phyloP scores from a whole-genome alignment of 2,329 filamentous ascomycete species.

The Cryphonectria japonica region DNA sequence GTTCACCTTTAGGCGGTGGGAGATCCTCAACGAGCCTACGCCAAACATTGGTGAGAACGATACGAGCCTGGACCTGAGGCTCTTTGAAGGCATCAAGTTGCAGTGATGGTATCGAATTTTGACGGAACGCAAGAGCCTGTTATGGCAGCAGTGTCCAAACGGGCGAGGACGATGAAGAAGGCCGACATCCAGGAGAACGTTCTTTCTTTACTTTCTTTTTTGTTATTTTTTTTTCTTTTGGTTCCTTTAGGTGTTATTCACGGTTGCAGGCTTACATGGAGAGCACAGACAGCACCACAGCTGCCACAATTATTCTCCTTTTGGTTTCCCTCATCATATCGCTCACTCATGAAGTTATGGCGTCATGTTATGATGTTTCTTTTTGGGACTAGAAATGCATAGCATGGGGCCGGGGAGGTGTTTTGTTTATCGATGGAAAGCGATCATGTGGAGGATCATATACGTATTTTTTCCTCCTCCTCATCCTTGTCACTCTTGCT shows the following conservation, averaged over 20 bases:
- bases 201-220: neutral
- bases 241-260: neutral
- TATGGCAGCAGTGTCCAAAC: neutral
- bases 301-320: neutral
- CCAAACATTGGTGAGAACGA: constrained; percentile 61
- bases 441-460: neutral
- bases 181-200: neutral
- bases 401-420: neutral
- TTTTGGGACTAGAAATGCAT: constrained; percentile 5
- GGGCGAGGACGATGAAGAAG: neutral
- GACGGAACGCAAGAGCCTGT: neutral
- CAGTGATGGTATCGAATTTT: constrained; percentile 5
- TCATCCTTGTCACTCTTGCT: neutral
- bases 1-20: constrained; percentile 56
- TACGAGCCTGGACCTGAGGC: constrained; percentile 58
- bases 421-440: neutral
- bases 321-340: neutral
- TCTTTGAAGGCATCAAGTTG: constrained; percentile 58
- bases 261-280: neutral
- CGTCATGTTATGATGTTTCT: constrained; percentile 12
- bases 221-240: too few species aligned
- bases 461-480: neutral
- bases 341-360: constrained; percentile 16
- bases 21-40: constrained; percentile 59
- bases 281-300: neutral